phyloP scores from a whole-genome alignment of 768 basidiomycete species.

The button mushroom (Agaricus bisporus) region DNA sequence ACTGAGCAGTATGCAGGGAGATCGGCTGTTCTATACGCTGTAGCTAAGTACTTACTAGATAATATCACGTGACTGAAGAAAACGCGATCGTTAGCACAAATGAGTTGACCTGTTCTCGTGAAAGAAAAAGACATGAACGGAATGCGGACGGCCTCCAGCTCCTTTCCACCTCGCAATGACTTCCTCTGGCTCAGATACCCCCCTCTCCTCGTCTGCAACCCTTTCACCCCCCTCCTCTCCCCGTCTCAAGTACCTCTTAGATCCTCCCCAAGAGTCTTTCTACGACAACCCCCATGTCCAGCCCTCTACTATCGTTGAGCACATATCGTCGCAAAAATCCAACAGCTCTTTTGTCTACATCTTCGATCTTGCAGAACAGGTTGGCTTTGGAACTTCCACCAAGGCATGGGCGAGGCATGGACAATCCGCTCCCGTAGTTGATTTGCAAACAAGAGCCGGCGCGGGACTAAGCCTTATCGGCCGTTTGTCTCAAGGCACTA shows the following conservation, averaged over 20 bases:
- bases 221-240: slow-evolving; percentile 33
- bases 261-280: slow-evolving; percentile 21
- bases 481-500: slow-evolving; percentile 73
- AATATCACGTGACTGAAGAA: slow-evolving; percentile 20
- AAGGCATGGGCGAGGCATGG: slow-evolving; percentile 52
- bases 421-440: slow-evolving; percentile 48
- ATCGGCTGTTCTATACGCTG: slow-evolving; percentile 76
- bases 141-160: slow-evolving; percentile 14
- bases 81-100: slow-evolving; percentile 39
- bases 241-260: slow-evolving; percentile 18
- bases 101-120: slow-evolving; percentile 23
- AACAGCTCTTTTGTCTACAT: slow-evolving; percentile 68
- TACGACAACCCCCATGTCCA: slow-evolving; percentile 40
- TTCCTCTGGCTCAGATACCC: slow-evolving; percentile 32
- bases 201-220: slow-evolving; percentile 34
- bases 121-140: slow-evolving; percentile 15
- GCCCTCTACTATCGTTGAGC: slow-evolving; percentile 65
- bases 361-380: slow-evolving; percentile 79
- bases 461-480: slow-evolving; percentile 80
- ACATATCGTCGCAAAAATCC: slow-evolving; percentile 48
- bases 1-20: slow-evolving; percentile 52
- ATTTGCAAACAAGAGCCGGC: slow-evolving; percentile 78
- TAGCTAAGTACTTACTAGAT: neutral
- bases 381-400: slow-evolving; percentile 72
- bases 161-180: slow-evolving; percentile 12